Percentiles rank a stretch among this genome's conserved stretches.
Evolutionary conservation across 768 basidiomycete genomes (phyloP).

Genomic region (Amanita muscaria): DNA sequence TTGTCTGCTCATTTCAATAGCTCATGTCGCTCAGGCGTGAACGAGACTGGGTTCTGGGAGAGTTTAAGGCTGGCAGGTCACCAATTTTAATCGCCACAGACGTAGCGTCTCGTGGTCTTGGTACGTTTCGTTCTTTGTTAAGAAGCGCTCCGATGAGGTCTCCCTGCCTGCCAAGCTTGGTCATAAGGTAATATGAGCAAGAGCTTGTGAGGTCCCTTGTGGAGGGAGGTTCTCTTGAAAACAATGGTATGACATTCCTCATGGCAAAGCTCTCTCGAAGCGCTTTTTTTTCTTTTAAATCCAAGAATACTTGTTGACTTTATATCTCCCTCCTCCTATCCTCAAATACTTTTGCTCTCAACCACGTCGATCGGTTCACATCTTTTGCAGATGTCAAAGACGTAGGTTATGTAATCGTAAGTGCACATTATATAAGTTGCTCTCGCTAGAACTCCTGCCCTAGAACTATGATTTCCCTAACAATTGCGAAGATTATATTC

Average conservation of each 20-base stretch:
- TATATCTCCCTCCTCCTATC: constrained; percentile 25
- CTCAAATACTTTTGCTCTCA: constrained; percentile 20
- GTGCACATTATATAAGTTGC: constrained; percentile 25
- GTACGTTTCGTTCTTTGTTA: constrained; percentile 59
- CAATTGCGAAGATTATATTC: constrained; percentile 97
- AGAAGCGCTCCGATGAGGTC: constrained; percentile 38
- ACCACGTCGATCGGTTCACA: constrained; percentile 23
- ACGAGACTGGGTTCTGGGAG: constrained; percentile 97
- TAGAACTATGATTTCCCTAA: constrained; percentile 98
- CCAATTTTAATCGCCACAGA: constrained; percentile 99
- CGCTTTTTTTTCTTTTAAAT: constrained; percentile 6
- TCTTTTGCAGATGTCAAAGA: constrained; percentile 88
- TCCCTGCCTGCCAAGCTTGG: constrained; percentile 17
- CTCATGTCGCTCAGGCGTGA: constrained; percentile 53
- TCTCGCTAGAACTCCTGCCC: constrained; percentile 7
- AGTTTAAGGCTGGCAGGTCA: constrained; percentile 97
- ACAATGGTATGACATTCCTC: neutral
- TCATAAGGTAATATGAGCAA: constrained; percentile 14
- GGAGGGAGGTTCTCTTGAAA: constrained; percentile 14
- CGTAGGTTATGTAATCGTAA: constrained; percentile 91
- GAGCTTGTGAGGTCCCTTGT: constrained; percentile 14
- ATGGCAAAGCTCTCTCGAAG: constrained; percentile 14
- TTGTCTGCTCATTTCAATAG: neutral
- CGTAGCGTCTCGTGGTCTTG: constrained; percentile 98
- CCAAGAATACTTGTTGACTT: constrained; percentile 8